phyloP scores from a whole-genome alignment of 805 yeast species.

The Wickerhamomyces strasburgensis region DNA sequence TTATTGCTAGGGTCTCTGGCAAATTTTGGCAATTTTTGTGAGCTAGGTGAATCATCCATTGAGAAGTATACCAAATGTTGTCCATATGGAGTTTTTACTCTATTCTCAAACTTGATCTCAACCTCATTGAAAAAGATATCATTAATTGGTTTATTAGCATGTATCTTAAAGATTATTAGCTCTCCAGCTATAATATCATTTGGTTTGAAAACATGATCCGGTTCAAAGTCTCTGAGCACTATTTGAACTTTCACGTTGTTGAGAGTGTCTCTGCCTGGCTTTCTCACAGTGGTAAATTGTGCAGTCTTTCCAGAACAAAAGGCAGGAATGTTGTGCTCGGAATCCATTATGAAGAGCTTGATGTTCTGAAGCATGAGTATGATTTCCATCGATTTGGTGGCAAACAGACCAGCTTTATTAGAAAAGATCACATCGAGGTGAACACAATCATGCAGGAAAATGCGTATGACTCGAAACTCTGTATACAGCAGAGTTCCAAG shows the following conservation, averaged over 20 bases:
- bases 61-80: conserved; percentile 11
- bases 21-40: conserved; percentile 6
- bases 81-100: conserved; percentile 9
- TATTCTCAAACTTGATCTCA: conserved; percentile 17
- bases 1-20: conserved; percentile 8
- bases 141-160: conserved; percentile 4
- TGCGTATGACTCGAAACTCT: neutral
- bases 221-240: conserved; percentile 1
- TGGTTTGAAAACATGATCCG: conserved; percentile 11
- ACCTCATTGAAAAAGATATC: conserved; percentile 19
- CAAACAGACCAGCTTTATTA: no score
- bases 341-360: no score
- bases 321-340: neutral
- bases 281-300: conserved; percentile 6
- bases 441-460: no score
- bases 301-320: conserved; percentile 1
- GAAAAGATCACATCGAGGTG: no score
- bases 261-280: conserved; percentile 16
- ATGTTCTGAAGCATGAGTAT: no score
- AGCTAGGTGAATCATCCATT: conserved; percentile 15
- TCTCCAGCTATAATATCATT: conserved; percentile 17
- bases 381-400: no score
- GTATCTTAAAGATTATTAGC: conserved; percentile 8
- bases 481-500: neutral
- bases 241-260: conserved; percentile 15